A percentile compares a stretch with the other conserved stretches of the same genome.
phyloP scores from a whole-genome alignment of 2,329 filamentous ascomycete genomes.

The Alternaria sp. region DNA sequence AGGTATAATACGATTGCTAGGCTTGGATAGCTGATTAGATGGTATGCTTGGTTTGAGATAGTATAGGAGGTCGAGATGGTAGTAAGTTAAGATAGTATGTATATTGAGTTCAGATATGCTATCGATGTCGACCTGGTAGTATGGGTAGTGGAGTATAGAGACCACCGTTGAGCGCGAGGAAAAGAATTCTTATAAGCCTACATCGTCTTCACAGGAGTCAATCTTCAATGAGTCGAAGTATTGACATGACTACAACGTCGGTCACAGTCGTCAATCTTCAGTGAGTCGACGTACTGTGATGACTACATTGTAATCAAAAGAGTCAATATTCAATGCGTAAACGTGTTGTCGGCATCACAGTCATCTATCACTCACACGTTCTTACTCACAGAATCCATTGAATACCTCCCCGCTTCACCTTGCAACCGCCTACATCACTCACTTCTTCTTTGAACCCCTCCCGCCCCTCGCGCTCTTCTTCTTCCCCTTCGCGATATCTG shows the following conservation, averaged over 20 bases:
- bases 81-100: too few relatives aligned
- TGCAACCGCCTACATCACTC: not conserved
- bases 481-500: constrained; percentile 36
- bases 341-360: not conserved
- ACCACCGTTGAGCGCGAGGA: not conserved
- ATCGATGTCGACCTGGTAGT: too few relatives aligned
- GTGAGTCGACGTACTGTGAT: not conserved
- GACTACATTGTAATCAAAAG: not conserved
- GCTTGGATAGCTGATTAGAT: too few relatives aligned
- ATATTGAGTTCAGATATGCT: too few relatives aligned
- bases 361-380: not conserved
- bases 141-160: not conserved
- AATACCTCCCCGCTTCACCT: not conserved
- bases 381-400: not conserved
- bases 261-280: not conserved
- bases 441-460: constrained; percentile 41
- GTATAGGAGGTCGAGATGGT: too few relatives aligned
- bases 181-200: not conserved
- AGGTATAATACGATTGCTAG: too few relatives aligned
- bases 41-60: too few relatives aligned
- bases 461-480: constrained; percentile 38
- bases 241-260: not conserved
- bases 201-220: not conserved
- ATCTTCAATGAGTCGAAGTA: not conserved
- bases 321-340: not conserved